Conservation (phyloP, 1,284 basidiomycete genomes). For the Puccinia horiana region DNA sequence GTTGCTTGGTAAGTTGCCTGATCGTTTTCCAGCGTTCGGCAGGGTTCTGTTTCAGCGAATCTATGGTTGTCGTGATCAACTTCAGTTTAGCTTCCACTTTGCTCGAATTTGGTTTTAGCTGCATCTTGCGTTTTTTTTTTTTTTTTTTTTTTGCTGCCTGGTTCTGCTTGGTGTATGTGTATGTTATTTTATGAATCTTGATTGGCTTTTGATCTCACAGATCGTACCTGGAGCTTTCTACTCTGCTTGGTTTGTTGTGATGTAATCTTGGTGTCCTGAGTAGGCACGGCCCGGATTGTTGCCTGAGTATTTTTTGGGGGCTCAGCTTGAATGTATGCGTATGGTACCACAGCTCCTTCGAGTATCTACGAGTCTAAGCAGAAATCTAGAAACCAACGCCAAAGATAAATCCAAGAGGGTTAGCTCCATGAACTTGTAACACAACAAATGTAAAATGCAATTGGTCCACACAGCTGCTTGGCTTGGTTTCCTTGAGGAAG, state of each 20-base stretch:
- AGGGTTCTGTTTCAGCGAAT: neutral
- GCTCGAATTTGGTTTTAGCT: neutral
- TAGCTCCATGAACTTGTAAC: neutral
- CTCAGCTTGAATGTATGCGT: too few species aligned
- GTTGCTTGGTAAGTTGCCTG: conserved; percentile 1
- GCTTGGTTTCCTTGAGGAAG: too few species aligned
- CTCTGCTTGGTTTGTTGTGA: too few species aligned
- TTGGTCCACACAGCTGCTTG: too few species aligned
- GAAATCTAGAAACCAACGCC: neutral
- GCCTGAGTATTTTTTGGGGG: too few species aligned
- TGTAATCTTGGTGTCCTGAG: too few species aligned
- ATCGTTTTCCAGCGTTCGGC: conserved; percentile 4
- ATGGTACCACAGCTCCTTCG: too few species aligned
- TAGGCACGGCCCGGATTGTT: too few species aligned
- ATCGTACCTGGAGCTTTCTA: neutral
- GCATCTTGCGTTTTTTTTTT: neutral
- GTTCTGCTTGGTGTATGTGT: neutral
- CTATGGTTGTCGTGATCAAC: neutral
- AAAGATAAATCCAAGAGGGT: neutral
- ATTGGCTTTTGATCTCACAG: neutral
- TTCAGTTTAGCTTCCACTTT: conserved; percentile 3
- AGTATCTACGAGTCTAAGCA: too few species aligned
- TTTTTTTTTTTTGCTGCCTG: neutral
- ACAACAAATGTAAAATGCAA: neutral
- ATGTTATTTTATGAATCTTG: neutral